Conservation (phyloP, 768 basidiomycete genomes). For the Hericium alpestre region DNA sequence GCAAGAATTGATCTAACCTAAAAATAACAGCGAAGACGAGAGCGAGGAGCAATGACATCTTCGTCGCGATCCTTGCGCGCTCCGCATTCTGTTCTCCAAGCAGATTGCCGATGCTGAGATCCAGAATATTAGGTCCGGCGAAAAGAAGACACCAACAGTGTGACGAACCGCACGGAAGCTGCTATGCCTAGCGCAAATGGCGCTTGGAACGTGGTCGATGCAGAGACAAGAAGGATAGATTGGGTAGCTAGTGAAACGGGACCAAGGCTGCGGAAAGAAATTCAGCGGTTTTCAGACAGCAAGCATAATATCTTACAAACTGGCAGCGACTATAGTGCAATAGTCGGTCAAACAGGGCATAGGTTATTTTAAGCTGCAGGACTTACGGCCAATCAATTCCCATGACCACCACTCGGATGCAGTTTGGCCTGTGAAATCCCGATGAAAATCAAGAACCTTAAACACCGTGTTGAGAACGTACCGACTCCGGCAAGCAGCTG, state of each 20-base stretch:
- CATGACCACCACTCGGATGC: constrained; percentile 97
- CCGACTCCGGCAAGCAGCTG: constrained; percentile 74
- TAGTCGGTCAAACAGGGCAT: not conserved
- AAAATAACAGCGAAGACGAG: constrained; percentile 54
- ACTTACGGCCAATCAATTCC: constrained; percentile 64
- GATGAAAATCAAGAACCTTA: not conserved
- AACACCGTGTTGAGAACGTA: constrained; percentile 16
- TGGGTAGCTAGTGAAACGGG: constrained; percentile 79
- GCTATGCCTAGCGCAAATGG: constrained; percentile 79
- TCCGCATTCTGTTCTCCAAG: constrained; percentile 70
- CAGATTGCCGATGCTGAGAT: constrained; percentile 70
- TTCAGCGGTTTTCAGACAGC: not conserved
- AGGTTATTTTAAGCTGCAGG: not conserved
- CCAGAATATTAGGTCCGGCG: not conserved
- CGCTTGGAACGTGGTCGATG: constrained; percentile 70
- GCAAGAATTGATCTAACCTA: constrained; percentile 32
- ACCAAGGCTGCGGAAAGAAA: constrained; percentile 44
- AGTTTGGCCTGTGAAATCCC: constrained; percentile 44
- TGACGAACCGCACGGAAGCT: constrained; percentile 64
- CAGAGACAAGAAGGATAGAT: constrained; percentile 70
- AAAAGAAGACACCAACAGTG: not conserved
- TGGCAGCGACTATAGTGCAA: constrained; percentile 35
- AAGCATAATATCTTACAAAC: constrained; percentile 27
- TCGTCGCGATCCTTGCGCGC: constrained; percentile 61
- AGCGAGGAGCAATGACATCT: constrained; percentile 55